Evolutionary conservation across 2,329 filamentous ascomycete genomes (phyloP).

Genomic region (Arthrinium puccinioides): DNA sequence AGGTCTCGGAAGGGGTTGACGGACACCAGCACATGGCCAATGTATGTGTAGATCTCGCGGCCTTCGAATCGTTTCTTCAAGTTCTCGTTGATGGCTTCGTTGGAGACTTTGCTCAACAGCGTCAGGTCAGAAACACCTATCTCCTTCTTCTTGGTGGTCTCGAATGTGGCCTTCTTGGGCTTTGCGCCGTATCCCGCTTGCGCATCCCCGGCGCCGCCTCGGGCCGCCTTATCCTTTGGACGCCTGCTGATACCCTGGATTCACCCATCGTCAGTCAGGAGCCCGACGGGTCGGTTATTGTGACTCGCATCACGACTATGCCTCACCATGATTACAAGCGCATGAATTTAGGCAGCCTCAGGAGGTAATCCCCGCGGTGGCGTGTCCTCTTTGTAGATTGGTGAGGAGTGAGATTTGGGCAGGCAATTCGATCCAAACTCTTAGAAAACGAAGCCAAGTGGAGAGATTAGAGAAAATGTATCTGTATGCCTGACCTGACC

Average conservation of each 20-base stretch:
- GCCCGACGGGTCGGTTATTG: not conserved
- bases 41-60: slow-evolving; percentile 98
- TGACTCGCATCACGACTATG: too few relatives aligned
- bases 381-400: too few relatives aligned
- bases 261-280: slow-evolving; percentile 3
- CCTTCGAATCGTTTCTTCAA: slow-evolving; percentile 97
- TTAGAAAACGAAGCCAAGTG: too few relatives aligned
- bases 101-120: slow-evolving; percentile 95
- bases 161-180: slow-evolving; percentile 93
- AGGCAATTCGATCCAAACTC: too few relatives aligned
- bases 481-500: too few relatives aligned
- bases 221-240: slow-evolving; percentile 39
- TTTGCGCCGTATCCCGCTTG: slow-evolving; percentile 41
- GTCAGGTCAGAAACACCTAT: slow-evolving; percentile 97
- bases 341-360: slow-evolving; percentile 15
- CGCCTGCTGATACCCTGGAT: slow-evolving; percentile 41
- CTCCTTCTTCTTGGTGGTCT: slow-evolving; percentile 97
- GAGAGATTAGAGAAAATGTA: too few relatives aligned
- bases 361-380: too few relatives aligned
- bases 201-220: slow-evolving; percentile 29
- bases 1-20: slow-evolving; percentile 97
- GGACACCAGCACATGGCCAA: slow-evolving; percentile 97
- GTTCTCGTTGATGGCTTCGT: slow-evolving; percentile 99
- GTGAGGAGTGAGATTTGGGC: too few relatives aligned
- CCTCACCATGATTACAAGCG: slow-evolving; percentile 17